phyloP scores from a whole-genome alignment of 495 filamentous ascomycete species.

The Xeromyces bisporus region DNA sequence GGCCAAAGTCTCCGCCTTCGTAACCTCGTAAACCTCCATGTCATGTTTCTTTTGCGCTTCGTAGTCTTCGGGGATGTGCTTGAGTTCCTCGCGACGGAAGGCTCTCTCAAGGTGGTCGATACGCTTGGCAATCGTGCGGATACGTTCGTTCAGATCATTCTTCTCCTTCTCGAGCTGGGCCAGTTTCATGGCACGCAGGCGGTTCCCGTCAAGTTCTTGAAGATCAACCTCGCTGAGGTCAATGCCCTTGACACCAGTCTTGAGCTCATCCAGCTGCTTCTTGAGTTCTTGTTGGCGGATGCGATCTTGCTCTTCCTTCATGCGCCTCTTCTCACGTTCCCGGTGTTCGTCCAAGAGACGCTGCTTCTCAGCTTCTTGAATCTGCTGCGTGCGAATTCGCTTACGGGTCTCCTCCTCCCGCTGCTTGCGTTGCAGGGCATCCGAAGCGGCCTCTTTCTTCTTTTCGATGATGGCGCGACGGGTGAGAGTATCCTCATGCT shows the following conservation, averaged over 20 bases:
- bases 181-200: conserved; percentile 83
- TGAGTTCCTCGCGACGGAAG: conserved; percentile 83
- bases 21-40: conserved; percentile 58
- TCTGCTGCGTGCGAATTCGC: conserved; percentile 63
- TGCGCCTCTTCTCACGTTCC: conserved; percentile 73
- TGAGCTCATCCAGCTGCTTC: conserved; percentile 89
- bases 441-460: conserved; percentile 85
- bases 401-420: conserved; percentile 82
- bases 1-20: conserved; percentile 56
- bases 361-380: conserved; percentile 72
- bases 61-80: conserved; percentile 78
- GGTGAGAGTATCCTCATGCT: conserved; percentile 76
- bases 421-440: conserved; percentile 67
- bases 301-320: conserved; percentile 77
- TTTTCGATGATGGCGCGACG: conserved; percentile 85
- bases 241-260: conserved; percentile 66
- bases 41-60: conserved; percentile 69
- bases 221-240: conserved; percentile 63
- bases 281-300: conserved; percentile 88
- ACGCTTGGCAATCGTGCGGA: conserved; percentile 82
- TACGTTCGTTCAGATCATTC: conserved; percentile 75
- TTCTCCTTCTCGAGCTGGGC: conserved; percentile 95
- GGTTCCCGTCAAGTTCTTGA: conserved; percentile 72
- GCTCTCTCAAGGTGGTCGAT: conserved; percentile 97
- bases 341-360: conserved; percentile 80